These are phyloP conservation scores for Neoconidiobolus thromboides DNA, from an alignment of 371 early-diverging fungal species.

Conservation along the genomic window DNA sequence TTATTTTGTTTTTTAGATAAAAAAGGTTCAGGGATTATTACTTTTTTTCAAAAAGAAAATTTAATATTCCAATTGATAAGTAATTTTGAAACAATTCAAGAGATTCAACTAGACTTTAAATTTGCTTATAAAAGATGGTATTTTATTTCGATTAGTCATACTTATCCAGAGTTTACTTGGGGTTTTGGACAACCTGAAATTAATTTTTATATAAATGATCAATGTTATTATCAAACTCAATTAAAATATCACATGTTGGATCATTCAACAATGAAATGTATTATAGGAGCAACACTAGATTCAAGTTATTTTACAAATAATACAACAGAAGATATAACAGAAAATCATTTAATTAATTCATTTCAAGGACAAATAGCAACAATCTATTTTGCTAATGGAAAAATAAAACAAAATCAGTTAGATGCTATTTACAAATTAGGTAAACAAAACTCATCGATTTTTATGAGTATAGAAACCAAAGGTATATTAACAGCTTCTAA, in stretches of 20 bases:
- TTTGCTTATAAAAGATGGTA: conserved; percentile 17
- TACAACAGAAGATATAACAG: neutral
- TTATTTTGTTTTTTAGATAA: conserved; percentile 11
- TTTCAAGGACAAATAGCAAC: conserved; percentile 10
- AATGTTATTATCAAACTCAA: conserved; percentile 10
- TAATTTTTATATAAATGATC: conserved; percentile 19
- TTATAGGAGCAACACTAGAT: neutral
- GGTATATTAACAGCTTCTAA: neutral
- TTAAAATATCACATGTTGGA: conserved; percentile 19
- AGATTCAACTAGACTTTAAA: conserved; percentile 1
- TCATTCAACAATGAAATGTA: conserved; percentile 12
- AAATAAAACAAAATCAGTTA: conserved; percentile 6
- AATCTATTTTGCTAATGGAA: conserved; percentile 3
- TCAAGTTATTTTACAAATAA: too few species aligned
- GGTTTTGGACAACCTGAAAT: conserved; percentile 13
- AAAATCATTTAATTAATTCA: conserved; percentile 2
- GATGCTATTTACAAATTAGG: conserved; percentile 6
- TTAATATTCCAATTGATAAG: conserved; percentile 4
- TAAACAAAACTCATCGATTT: conserved; percentile 7
- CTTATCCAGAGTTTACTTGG: conserved; percentile 18
- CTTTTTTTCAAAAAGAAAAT: conserved; percentile 9
- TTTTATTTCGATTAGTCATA: conserved; percentile 21
- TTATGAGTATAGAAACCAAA: neutral
- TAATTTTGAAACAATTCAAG: neutral
- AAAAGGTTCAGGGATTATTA: conserved; percentile 8